These are phyloP conservation scores for Aspergillus texensis DNA, from an alignment of 2,329 filamentous ascomycete species.

Conservation along the genomic window DNA sequence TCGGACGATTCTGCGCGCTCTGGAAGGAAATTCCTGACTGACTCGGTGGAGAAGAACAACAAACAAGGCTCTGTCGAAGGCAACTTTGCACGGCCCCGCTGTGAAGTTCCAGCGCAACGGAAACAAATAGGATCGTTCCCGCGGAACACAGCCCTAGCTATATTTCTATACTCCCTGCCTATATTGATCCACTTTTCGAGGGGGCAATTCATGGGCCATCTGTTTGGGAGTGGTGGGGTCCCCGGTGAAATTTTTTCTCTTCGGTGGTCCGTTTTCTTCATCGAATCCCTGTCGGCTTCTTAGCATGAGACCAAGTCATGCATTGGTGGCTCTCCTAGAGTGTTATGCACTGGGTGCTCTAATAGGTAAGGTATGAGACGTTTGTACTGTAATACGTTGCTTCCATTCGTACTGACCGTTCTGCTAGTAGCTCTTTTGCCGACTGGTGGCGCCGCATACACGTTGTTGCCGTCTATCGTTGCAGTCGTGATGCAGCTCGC, in stretches of 20 bases:
- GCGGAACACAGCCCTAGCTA: neutral
- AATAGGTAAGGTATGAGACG: neutral
- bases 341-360: neutral
- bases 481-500: neutral
- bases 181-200: neutral
- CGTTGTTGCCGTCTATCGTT: neutral
- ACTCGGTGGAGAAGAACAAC: neutral
- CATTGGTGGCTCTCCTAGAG: neutral
- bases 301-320: neutral
- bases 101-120: conserved; percentile 5
- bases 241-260: neutral
- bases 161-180: neutral
- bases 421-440: neutral
- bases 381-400: neutral
- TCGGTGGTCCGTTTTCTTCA: neutral
- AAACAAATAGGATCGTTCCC: conserved; percentile 9
- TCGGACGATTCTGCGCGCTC: neutral
- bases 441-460: neutral
- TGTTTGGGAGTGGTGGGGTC: neutral
- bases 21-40: neutral
- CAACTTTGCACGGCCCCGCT: neutral
- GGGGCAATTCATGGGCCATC: neutral
- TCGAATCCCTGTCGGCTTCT: neutral
- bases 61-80: neutral
- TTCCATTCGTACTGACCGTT: neutral